phyloP scores from a whole-genome alignment of 2,329 filamentous ascomycete species.

The Sarocladium strictum region DNA sequence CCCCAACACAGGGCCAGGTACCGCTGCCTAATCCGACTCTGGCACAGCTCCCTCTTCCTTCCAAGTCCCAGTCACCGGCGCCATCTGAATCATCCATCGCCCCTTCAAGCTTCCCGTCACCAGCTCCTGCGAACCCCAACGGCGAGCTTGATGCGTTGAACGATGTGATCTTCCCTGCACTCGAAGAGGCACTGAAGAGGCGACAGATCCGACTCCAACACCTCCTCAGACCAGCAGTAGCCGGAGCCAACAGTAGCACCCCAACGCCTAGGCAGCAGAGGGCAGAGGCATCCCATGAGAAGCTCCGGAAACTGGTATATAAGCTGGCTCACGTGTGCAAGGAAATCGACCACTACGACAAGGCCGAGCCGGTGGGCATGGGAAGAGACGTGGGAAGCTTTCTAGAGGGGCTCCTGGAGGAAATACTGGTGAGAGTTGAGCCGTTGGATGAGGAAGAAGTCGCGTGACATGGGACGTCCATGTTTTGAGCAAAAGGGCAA shows the following conservation, averaged over 20 bases:
- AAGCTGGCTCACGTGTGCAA: conserved; percentile 79
- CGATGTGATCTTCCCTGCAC: conserved; percentile 86
- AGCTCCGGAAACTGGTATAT: conserved; percentile 71
- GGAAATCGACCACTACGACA: conserved; percentile 86
- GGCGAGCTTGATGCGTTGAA: conserved; percentile 79
- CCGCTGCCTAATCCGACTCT: conserved; percentile 12
- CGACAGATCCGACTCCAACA: conserved; percentile 59
- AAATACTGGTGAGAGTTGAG: conserved; percentile 87
- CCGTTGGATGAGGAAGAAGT: conserved; percentile 69
- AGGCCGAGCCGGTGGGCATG: conserved; percentile 85
- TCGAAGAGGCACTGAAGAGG: conserved; percentile 84
- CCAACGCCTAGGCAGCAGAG: conserved; percentile 60
- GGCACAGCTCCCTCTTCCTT: conserved; percentile 20
- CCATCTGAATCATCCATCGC: conserved; percentile 26
- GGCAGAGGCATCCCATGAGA: conserved; percentile 69
- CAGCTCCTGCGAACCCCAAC: conserved; percentile 50
- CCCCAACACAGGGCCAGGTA: conserved; percentile 16
- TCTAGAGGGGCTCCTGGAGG: conserved; percentile 86
- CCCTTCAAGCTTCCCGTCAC: conserved; percentile 49
- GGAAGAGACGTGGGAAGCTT: conserved; percentile 84
- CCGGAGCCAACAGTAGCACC: conserved; percentile 10
- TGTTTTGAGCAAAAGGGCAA: background rate
- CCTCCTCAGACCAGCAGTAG: conserved; percentile 30
- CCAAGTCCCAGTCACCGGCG: conserved; percentile 25
- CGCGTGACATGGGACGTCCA: conserved; percentile 13